Conservation (phyloP, 2,329 filamentous ascomycete genomes). For the Periconia sp. region DNA sequence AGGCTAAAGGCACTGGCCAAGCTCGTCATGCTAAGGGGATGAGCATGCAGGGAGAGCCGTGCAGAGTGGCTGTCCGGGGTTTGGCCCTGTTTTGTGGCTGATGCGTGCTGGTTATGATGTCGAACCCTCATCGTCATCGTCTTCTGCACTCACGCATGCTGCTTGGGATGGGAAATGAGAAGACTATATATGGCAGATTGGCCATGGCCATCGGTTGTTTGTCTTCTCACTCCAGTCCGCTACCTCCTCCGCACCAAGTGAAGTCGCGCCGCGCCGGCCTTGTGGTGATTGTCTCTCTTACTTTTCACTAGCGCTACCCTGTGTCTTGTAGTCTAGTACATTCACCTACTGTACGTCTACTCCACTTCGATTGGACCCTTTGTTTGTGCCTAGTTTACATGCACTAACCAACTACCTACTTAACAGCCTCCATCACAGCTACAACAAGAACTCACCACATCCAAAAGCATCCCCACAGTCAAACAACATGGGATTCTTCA, state of each 20-base stretch:
- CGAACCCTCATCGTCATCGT: constrained; percentile 1
- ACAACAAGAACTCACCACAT: background rate
- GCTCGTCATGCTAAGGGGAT: background rate
- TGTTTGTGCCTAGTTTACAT: background rate
- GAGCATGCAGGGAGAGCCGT: background rate
- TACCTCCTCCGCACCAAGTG: too few species aligned
- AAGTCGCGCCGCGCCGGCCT: too few species aligned
- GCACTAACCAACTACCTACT: background rate
- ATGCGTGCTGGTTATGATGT: background rate
- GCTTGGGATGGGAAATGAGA: background rate
- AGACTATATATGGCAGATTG: background rate
- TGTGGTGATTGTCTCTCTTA: too few species aligned
- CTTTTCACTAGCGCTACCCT: too few species aligned
- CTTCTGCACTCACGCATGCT: background rate
- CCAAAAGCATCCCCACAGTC: constrained; percentile 1
- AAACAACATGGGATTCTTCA: constrained; percentile 43
- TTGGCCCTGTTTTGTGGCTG: background rate
- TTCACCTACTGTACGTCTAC: background rate
- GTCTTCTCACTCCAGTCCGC: too few species aligned
- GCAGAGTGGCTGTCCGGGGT: background rate
- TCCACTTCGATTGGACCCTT: background rate
- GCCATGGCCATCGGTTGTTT: too few species aligned
- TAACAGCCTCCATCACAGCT: background rate
- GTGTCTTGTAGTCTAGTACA: background rate
- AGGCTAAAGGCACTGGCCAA: background rate